Conservation (phyloP, 495 filamentous ascomycete species). For the Aspergillus ostianus region DNA sequence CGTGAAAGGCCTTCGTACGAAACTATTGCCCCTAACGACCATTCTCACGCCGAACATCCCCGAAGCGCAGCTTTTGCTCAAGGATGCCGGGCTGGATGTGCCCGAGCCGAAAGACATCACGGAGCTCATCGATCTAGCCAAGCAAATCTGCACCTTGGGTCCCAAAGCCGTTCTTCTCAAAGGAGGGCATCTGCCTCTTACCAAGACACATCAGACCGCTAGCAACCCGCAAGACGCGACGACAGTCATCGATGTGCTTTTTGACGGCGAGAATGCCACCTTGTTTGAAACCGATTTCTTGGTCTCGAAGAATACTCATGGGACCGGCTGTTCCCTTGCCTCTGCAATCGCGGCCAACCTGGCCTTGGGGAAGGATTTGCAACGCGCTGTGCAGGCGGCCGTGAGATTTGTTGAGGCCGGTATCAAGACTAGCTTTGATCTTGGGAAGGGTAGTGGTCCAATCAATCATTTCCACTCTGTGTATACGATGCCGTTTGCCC, state of each 20-base stretch:
- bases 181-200: slow-evolving; percentile 86
- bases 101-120: slow-evolving; percentile 52
- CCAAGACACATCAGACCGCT: slow-evolving; percentile 53
- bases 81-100: slow-evolving; percentile 50
- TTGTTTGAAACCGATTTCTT: slow-evolving; percentile 68
- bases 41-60: slow-evolving; percentile 91
- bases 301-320: slow-evolving; percentile 80
- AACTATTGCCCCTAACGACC: slow-evolving; percentile 73
- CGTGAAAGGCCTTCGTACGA: slow-evolving; percentile 58
- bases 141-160: slow-evolving; percentile 62
- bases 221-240: slow-evolving; percentile 55
- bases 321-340: slow-evolving; percentile 92
- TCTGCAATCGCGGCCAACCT: slow-evolving; percentile 90
- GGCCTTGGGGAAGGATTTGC: slow-evolving; percentile 60
- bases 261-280: slow-evolving; percentile 52
- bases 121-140: slow-evolving; percentile 67
- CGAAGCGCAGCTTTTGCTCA: slow-evolving; percentile 74
- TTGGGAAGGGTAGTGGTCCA: slow-evolving; percentile 82
- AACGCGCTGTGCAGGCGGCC: slow-evolving; percentile 64
- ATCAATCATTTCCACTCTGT: slow-evolving; percentile 93
- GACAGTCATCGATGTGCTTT: slow-evolving; percentile 71
- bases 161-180: slow-evolving; percentile 82
- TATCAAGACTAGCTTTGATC: slow-evolving; percentile 69
- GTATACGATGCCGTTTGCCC: slow-evolving; percentile 74
- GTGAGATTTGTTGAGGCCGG: slow-evolving; percentile 81